A percentile compares a stretch with the other conserved stretches of the same genome.
Conservation (phyloP, 2,329 filamentous ascomycete species). For the Sphaerulina musiva region DNA sequence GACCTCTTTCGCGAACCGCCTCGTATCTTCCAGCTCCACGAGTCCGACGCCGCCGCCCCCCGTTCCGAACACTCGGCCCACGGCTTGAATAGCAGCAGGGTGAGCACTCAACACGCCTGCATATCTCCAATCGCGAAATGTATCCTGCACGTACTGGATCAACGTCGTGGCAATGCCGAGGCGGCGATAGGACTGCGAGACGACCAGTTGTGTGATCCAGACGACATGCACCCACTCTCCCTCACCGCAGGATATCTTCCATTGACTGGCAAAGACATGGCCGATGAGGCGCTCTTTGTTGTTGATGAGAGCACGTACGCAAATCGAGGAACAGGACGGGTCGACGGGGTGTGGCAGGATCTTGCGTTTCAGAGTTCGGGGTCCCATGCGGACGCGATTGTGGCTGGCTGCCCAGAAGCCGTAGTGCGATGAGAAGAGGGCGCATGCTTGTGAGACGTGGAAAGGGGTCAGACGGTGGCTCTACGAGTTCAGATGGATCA, state of each 20-base stretch:
- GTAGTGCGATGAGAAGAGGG: background rate
- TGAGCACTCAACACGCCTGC: background rate
- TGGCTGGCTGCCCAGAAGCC: background rate
- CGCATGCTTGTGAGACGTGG: background rate
- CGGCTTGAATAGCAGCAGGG: background rate
- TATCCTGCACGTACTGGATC: background rate
- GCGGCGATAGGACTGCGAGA: background rate
- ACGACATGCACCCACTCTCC: background rate
- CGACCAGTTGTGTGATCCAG: background rate
- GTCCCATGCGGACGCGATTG: background rate
- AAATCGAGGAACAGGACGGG: background rate
- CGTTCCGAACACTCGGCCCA: background rate
- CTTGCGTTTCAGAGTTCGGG: background rate
- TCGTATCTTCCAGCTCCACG: background rate
- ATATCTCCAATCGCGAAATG: background rate
- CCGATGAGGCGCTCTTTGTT: background rate
- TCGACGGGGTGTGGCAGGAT: background rate
- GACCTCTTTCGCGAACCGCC: background rate
- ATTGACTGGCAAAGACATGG: background rate
- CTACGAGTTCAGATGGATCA: too few relatives aligned
- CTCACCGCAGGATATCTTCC: background rate
- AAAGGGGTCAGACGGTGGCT: too few relatives aligned
- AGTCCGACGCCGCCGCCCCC: background rate
- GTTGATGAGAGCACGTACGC: background rate
- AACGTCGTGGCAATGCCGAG: background rate